Conservation (phyloP, 2,329 filamentous ascomycete species). For the Dendryphion nanum region DNA sequence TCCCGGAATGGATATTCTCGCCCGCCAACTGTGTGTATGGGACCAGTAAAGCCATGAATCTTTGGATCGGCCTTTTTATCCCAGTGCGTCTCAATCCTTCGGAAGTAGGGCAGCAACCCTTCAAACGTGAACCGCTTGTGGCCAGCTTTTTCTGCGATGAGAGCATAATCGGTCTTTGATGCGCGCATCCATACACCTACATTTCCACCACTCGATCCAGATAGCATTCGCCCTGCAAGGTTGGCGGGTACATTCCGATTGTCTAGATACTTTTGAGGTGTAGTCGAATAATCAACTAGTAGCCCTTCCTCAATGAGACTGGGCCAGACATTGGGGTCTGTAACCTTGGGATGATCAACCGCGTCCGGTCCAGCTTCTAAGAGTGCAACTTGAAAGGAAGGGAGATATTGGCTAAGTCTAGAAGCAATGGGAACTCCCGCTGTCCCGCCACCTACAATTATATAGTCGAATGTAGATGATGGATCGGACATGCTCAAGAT, state of each 20-base stretch:
- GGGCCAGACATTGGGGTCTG: slow-evolving; percentile 5
- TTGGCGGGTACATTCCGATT: slow-evolving; percentile 9
- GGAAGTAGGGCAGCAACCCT: slow-evolving; percentile 15
- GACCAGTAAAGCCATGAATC: slow-evolving; percentile 16
- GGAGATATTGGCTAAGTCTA: slow-evolving; percentile 13
- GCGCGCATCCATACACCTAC: slow-evolving; percentile 17
- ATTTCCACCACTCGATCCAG: slow-evolving; percentile 15
- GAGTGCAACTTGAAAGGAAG: slow-evolving; percentile 6
- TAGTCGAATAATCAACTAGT: slow-evolving; percentile 14
- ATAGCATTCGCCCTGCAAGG: slow-evolving; percentile 13
- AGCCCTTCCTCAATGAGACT: slow-evolving; percentile 8
- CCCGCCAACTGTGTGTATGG: slow-evolving; percentile 13
- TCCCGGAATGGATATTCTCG: slow-evolving; percentile 15
- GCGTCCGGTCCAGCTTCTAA: slow-evolving; percentile 17
- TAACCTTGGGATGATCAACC: slow-evolving; percentile 10
- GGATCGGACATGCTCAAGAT: neutral
- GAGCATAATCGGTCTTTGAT: slow-evolving; percentile 11
- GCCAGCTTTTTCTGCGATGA: slow-evolving; percentile 13
- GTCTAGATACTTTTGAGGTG: slow-evolving; percentile 13
- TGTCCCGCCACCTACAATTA: slow-evolving; percentile 27
- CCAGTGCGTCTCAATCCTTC: slow-evolving; percentile 12
- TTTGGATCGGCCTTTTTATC: slow-evolving; percentile 8
- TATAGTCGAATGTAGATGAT: slow-evolving; percentile 10
- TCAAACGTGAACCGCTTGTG: slow-evolving; percentile 12
- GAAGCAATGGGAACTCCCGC: slow-evolving; percentile 21